These are phyloP conservation scores for Quillaja saponaria DNA, from an alignment of 306 rosid species.

Conservation along the genomic window DNA sequence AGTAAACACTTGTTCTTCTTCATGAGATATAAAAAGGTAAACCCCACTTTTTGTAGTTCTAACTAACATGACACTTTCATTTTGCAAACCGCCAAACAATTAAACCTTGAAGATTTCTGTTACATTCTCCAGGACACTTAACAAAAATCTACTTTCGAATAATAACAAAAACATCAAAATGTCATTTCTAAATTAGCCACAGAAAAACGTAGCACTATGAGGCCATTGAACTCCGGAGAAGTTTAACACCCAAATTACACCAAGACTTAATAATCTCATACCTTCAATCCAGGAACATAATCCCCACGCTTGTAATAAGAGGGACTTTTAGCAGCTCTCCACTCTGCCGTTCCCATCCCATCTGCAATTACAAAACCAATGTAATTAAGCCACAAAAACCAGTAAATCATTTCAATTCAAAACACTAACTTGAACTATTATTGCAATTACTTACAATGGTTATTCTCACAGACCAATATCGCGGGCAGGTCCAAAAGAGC, in stretches of 20 bases:
- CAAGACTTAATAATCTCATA: constrained; percentile 13
- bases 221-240: neutral
- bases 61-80: too few species aligned
- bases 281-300: constrained; percentile 95
- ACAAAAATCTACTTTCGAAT: neutral
- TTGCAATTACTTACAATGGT: constrained; percentile 66
- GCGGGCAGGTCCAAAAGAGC: constrained; percentile 98
- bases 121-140: too few species aligned
- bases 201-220: neutral
- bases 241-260: neutral
- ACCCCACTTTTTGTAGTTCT: too few species aligned
- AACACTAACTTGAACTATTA: neutral
- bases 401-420: neutral
- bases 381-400: neutral
- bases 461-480: constrained; percentile 93
- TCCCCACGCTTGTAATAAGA: constrained; percentile 95
- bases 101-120: constrained; percentile 24
- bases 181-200: neutral
- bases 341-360: constrained; percentile 98
- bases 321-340: constrained; percentile 92
- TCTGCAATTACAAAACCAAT: constrained; percentile 45
- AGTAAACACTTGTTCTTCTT: constrained; percentile 2
- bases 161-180: neutral
- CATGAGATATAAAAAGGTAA: constrained; percentile 1
- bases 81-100: too few species aligned